These are phyloP conservation scores for Aspergillus sp. DNA, from an alignment of 2,329 filamentous ascomycete species.

Conservation along the genomic window DNA sequence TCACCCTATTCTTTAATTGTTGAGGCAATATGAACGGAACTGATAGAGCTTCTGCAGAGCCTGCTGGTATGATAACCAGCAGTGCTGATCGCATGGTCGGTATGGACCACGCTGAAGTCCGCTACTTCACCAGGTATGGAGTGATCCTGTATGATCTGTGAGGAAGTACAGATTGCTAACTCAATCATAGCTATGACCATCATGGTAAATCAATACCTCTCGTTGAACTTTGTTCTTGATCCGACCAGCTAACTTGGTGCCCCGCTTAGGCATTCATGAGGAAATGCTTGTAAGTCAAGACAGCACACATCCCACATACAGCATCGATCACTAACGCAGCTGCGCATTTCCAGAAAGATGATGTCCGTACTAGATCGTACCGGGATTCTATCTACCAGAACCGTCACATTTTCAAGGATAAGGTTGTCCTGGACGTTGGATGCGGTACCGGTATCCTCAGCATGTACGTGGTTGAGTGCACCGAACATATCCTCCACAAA, in stretches of 20 bases:
- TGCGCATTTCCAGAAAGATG: constrained; percentile 72
- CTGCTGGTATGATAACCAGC: constrained; percentile 32
- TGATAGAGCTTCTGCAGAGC: constrained; percentile 19
- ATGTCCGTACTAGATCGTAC: constrained; percentile 94
- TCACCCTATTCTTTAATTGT: neutral
- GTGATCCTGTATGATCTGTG: neutral
- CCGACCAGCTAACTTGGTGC: constrained; percentile 27
- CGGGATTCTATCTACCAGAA: constrained; percentile 98
- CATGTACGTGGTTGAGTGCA: constrained; percentile 63
- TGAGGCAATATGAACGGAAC: constrained; percentile 30
- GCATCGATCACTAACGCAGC: constrained; percentile 1
- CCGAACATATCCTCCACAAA: constrained; percentile 2
- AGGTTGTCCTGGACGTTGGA: constrained; percentile 93
- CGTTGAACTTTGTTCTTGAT: constrained; percentile 12
- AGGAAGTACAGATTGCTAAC: constrained; percentile 16
- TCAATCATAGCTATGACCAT: constrained; percentile 80
- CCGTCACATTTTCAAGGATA: constrained; percentile 87
- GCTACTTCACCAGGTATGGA: constrained; percentile 94
- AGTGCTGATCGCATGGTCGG: constrained; percentile 49
- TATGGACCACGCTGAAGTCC: constrained; percentile 93
- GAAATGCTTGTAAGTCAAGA: constrained; percentile 82
- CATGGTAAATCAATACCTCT: constrained; percentile 65
- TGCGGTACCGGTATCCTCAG: constrained; percentile 97
- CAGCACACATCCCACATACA: constrained; percentile 1
- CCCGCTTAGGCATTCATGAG: constrained; percentile 77